Conservation (phyloP, 192 early-diverging fungal genomes). For the Coemansia reversa region DNA sequence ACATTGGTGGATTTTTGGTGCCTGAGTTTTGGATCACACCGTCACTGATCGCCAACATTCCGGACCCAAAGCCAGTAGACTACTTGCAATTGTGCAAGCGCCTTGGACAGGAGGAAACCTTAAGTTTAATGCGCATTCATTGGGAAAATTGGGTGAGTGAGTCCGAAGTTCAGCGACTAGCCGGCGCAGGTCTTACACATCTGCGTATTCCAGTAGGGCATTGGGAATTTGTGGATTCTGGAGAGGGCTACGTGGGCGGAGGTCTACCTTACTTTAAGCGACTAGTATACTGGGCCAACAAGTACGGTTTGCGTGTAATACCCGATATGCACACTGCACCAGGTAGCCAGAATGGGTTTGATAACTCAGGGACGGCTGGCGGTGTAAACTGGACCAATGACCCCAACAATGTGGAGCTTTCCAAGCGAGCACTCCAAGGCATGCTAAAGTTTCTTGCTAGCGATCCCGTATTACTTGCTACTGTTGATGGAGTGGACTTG, state of each 20-base stretch:
- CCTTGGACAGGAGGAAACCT: slow-evolving; percentile 46
- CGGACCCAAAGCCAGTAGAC: slow-evolving; percentile 51
- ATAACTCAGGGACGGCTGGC: slow-evolving; percentile 54
- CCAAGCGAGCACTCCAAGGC: slow-evolving; percentile 53
- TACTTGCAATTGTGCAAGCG: slow-evolving; percentile 52
- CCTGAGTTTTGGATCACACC: slow-evolving; percentile 64
- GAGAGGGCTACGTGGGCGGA: slow-evolving; percentile 54
- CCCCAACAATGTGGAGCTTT: slow-evolving; percentile 51
- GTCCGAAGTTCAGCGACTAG: slow-evolving; percentile 53
- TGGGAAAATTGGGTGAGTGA: slow-evolving; percentile 63
- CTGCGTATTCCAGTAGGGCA: slow-evolving; percentile 62
- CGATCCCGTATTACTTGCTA: slow-evolving; percentile 38
- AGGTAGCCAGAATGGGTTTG: slow-evolving; percentile 63
- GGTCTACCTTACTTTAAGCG: slow-evolving; percentile 50
- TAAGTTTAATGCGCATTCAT: slow-evolving; percentile 41
- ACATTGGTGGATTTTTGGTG: slow-evolving; percentile 61
- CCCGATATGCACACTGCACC: slow-evolving; percentile 62
- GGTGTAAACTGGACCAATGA: slow-evolving; percentile 55
- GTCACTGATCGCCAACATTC: slow-evolving; percentile 39
- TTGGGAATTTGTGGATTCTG: slow-evolving; percentile 60
- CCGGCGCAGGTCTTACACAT: slow-evolving; percentile 54
- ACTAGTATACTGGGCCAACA: slow-evolving; percentile 56
- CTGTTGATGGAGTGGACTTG: slow-evolving; percentile 43
- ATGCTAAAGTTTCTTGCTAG: slow-evolving; percentile 59
- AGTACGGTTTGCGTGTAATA: slow-evolving; percentile 55